These are phyloP conservation scores for Dothideomycetes sp. DNA, from an alignment of 2,329 filamentous ascomycete species.

Conservation along the genomic window DNA sequence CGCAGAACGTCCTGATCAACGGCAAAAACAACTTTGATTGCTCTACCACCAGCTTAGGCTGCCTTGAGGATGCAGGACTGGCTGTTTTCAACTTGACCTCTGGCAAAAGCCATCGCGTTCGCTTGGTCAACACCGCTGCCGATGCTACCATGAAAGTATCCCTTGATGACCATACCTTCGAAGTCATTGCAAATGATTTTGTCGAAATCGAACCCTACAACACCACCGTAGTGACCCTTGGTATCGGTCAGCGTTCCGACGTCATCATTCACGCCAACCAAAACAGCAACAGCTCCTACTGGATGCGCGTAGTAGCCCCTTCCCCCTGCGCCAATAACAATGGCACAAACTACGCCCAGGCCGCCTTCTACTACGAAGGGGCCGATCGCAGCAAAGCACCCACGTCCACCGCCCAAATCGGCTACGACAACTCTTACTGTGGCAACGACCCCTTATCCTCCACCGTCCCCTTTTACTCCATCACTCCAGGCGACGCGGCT, in stretches of 20 bases:
- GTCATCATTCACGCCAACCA: slow-evolving; percentile 25
- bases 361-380: slow-evolving; percentile 54
- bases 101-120: slow-evolving; percentile 30
- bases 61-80: slow-evolving; percentile 15
- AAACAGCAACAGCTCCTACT: slow-evolving; percentile 19
- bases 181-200: slow-evolving; percentile 31
- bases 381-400: slow-evolving; percentile 42
- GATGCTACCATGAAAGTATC: slow-evolving; percentile 25
- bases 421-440: not conserved
- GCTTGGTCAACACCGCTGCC: slow-evolving; percentile 31
- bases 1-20: slow-evolving; percentile 23
- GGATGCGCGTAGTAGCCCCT: slow-evolving; percentile 24
- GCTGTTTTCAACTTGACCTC: slow-evolving; percentile 28
- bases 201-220: slow-evolving; percentile 31
- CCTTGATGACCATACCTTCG: slow-evolving; percentile 28
- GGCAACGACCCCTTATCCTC: slow-evolving; percentile 44
- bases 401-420: slow-evolving; percentile 20
- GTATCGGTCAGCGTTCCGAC: slow-evolving; percentile 31
- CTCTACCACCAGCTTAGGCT: slow-evolving; percentile 10
- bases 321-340: slow-evolving; percentile 12
- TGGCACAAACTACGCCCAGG: slow-evolving; percentile 31
- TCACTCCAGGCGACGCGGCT: slow-evolving; percentile 26
- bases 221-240: slow-evolving; percentile 27
- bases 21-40: slow-evolving; percentile 16
- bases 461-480: slow-evolving; percentile 42